Conservation (phyloP, 345 rosid genomes). For the Mallotus nudiflorus region DNA sequence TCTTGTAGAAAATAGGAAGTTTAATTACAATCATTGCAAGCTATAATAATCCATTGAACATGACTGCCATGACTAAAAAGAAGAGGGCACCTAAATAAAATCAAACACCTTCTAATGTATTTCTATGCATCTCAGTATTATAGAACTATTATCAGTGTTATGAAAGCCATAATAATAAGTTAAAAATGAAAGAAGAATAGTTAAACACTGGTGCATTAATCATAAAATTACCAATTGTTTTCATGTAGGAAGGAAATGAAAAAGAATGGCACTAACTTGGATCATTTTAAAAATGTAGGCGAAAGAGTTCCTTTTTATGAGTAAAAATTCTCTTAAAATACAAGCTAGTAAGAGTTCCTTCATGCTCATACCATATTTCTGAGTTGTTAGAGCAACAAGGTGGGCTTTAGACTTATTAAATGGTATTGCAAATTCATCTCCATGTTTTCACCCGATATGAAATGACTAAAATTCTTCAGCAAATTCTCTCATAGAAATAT, state of each 20-base stretch:
- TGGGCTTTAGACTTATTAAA: constrained; percentile 69
- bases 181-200: constrained; percentile 27
- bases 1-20: constrained; percentile 90
- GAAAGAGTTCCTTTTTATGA: constrained; percentile 84
- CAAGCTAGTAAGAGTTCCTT: constrained; percentile 63
- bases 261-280: constrained; percentile 35
- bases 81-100: constrained; percentile 68
- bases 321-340: constrained; percentile 60
- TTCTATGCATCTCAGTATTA: constrained; percentile 69
- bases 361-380: constrained; percentile 59
- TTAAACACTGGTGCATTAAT: background rate
- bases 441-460: constrained; percentile 52
- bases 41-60: constrained; percentile 84
- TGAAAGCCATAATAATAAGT: constrained; percentile 52
- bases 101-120: constrained; percentile 56
- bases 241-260: background rate
- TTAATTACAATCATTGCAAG: constrained; percentile 69
- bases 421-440: constrained; percentile 62
- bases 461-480: constrained; percentile 63
- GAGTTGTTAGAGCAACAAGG: constrained; percentile 62
- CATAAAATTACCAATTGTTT: background rate
- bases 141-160: constrained; percentile 65
- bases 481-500: constrained; percentile 53
- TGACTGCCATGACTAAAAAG: constrained; percentile 44
- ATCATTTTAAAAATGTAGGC: constrained; percentile 58